A percentile compares a stretch with the other conserved stretches of the same genome.
These are phyloP conservation scores for Suillus paluster DNA, from an alignment of 768 basidiomycete genomes.

Conservation along the genomic window DNA sequence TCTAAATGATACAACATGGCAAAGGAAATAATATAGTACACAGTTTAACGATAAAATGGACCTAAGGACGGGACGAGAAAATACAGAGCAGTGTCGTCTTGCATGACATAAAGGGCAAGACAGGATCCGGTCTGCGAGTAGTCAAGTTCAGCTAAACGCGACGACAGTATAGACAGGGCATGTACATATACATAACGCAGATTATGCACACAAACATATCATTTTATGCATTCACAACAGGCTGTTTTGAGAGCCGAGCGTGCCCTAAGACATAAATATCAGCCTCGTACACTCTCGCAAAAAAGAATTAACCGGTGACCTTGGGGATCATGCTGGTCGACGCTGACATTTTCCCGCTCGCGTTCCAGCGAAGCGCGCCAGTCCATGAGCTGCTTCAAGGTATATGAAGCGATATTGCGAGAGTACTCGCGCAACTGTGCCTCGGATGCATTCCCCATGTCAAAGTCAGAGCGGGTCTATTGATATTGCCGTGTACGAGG, in stretches of 20 bases:
- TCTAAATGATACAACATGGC: background rate
- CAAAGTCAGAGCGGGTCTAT: background rate
- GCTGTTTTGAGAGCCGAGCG: background rate
- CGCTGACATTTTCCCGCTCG: background rate
- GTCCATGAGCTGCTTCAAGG: slow-evolving; percentile 2
- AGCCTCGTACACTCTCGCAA: background rate
- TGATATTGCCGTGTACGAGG: background rate
- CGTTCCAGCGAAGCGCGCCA: background rate
- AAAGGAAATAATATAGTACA: background rate
- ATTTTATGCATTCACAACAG: background rate
- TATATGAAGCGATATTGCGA: background rate
- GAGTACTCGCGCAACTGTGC: slow-evolving; percentile 1
- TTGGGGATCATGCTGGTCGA: background rate
- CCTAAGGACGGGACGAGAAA: too few relatives aligned
- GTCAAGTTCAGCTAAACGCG: background rate
- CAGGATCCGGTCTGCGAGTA: background rate
- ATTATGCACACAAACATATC: background rate
- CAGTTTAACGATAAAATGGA: background rate
- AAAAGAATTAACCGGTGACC: background rate
- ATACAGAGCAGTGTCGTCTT: background rate
- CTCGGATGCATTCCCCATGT: background rate
- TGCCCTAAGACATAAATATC: background rate
- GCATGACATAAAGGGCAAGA: background rate
- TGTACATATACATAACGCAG: background rate
- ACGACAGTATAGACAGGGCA: background rate